Percentiles rank a stretch among this genome's conserved stretches.
Conservation (phyloP, 768 basidiomycete genomes). For the Kondoa subrosea region DNA sequence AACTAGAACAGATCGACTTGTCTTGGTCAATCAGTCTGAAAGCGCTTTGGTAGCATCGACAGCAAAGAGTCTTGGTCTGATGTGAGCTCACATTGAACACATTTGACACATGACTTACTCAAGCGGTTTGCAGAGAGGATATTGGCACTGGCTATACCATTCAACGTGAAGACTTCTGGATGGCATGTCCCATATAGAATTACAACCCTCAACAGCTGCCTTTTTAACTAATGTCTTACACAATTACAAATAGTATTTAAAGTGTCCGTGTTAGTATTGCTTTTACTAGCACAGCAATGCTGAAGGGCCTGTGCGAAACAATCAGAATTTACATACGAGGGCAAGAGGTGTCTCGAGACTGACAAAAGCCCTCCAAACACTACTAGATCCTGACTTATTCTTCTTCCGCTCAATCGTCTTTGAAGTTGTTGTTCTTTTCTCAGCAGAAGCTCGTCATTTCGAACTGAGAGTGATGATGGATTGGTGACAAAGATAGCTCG, state of each 20-base stretch:
- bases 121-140: background rate
- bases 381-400: conserved; percentile 36
- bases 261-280: background rate
- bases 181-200: background rate
- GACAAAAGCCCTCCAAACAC: conserved; percentile 23
- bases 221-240: too few species aligned
- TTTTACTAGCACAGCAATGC: background rate
- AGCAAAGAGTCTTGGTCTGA: background rate
- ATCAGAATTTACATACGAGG: too few species aligned
- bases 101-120: background rate
- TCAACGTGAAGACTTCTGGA: background rate
- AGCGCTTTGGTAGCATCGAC: background rate
- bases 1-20: background rate
- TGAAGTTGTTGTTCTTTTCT: conserved; percentile 76
- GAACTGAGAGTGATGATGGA: conserved; percentile 33
- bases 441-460: conserved; percentile 44
- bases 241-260: background rate
- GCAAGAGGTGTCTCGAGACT: too few species aligned
- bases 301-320: too few species aligned
- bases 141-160: background rate
- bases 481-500: conserved; percentile 63
- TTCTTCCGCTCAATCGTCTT: conserved; percentile 48
- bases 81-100: background rate
- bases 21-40: background rate
- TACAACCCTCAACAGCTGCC: too few species aligned